Base-by-base conservation (phyloP, 768 basidiomycete genomes). In the Pleurotus sapidus region DNA sequence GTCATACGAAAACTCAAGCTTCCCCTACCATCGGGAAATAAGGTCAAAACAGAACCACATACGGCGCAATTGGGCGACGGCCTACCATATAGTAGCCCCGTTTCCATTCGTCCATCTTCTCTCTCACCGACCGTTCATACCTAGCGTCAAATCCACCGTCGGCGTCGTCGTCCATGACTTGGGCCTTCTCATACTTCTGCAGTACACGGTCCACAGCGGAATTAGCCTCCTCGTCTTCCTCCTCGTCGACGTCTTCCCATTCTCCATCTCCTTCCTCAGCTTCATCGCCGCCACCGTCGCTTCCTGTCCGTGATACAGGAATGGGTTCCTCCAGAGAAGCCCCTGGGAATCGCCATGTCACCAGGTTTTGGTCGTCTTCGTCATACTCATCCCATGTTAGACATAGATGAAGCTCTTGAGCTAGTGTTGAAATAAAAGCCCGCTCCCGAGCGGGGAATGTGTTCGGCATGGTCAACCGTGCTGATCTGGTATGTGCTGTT, bases 81-180 rank as follows among this genome's bases (percentile, higher is more conserved):
- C 77, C 57, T 51, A 95, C 95, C 82, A 80, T 80, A 73, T 98
- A 99, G 75, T 99, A 98, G 2, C 71, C 76, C 59, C 84, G 74
- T 77, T 97, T 97, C 95, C 95, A 98, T 63, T 90, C 87, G 40
- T 86, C 84, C 88, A 98, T 91, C 76, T 91, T 95, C 65, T 88
- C 84, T 62, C 84, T 78, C 30, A 95, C 60, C 34, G 83, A 84
- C 63, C 78, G 69, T 68, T 94, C 90, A 62, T 95, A 76, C 57
- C 88, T 81, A 59, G 83, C 85, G 63, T 97, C 95, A 64, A 93
- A 92, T 24, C 83, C 86, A 11, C 84, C 86, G 7, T 81, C 82
- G 55, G 86, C 86, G 37, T 87, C 84, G 48, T 87, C 86, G 54
- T 89, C 84, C 64, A 79, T 71, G 11, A 93, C 83, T 27, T 86